Evolutionary conservation across 2,329 filamentous ascomycete species (phyloP), one percentile per base, ranked within the genome.

Genomic region (Exserohilum rostratum): DNA sequence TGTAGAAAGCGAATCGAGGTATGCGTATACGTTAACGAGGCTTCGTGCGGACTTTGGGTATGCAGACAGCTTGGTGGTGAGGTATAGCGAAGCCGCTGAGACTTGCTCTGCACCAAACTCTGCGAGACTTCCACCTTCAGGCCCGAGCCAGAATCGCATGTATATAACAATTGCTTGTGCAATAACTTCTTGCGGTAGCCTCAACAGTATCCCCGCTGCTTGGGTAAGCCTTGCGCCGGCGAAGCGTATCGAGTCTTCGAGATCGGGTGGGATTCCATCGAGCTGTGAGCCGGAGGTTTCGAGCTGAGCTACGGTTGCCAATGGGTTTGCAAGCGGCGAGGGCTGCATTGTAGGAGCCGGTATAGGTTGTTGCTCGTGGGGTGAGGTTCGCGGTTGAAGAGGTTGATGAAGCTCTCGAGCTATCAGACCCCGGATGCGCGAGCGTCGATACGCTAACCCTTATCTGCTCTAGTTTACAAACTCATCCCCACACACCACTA

Each of bases 111-210:
- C 58, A 76, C 77, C 79, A 83, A 84, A 74, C 25, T 80, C 75
- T 0, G 75, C 69, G 15, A 82, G 62, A 62, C 80, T 82, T 5
- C 78, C 79, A 29, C 79, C 79, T 50, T 81, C 68, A 77, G 81
- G 50, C 75, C 85, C 70, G 79, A 91, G 78, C 88, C 90, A 96
- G 77, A 91, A 95, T 12, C 93, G 85, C 46, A 89, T 88, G 30
- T 96, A 85, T 0, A 95, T 77, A 35, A 97, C 86, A 69, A 93
- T 90, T 3, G 93, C 91, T 68, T 92, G 90, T 4, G 92, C 90
- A 34, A 95, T 90, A 34, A 91, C 86, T 64, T 92, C 90, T 72
- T 96, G 92, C 6, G 91, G 90, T 34, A 98, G 82, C 43, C 90
- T 86, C 3, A 99, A 83, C 15, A 98, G 84, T 46, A 96, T 83